These are phyloP conservation scores for Serendipita sp. DNA, from an alignment of 768 basidiomycete genomes.

Conservation along the genomic window DNA sequence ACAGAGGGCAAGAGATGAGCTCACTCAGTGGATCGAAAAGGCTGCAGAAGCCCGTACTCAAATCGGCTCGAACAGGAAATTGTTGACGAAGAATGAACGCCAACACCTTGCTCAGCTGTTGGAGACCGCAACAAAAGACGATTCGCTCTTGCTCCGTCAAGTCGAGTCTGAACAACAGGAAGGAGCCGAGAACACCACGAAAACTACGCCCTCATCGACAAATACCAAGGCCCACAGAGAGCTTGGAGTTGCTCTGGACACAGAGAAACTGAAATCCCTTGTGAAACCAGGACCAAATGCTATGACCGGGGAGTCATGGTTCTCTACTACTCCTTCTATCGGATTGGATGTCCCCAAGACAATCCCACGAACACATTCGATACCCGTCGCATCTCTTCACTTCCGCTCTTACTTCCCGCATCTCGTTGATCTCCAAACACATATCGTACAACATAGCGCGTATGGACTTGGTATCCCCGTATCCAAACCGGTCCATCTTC, in stretches of 20 bases:
- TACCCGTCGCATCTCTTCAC: conserved; percentile 71
- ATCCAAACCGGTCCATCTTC: conserved; percentile 46
- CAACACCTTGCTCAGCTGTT: neutral
- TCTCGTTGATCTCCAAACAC: conserved; percentile 61
- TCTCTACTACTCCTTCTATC: neutral
- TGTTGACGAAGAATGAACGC: neutral
- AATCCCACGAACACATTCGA: conserved; percentile 10
- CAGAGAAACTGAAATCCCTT: neutral
- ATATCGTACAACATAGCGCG: conserved; percentile 74
- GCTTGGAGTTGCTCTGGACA: neutral
- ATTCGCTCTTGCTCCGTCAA: no score
- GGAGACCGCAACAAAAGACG: no score
- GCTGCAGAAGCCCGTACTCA: neutral
- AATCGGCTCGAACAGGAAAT: neutral
- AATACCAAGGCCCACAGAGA: neutral
- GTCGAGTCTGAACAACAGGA: neutral
- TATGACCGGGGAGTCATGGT: neutral
- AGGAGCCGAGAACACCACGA: neutral
- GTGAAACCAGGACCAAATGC: neutral
- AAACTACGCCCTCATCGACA: neutral
- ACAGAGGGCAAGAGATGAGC: neutral
- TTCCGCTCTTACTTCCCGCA: conserved; percentile 58
- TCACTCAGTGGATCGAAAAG: neutral
- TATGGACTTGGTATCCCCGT: conserved; percentile 69
- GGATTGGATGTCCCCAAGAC: neutral